These are phyloP conservation scores for Malassezia yamatoensis DNA, from an alignment of 1,284 basidiomycete genomes.

Conservation along the genomic window DNA sequence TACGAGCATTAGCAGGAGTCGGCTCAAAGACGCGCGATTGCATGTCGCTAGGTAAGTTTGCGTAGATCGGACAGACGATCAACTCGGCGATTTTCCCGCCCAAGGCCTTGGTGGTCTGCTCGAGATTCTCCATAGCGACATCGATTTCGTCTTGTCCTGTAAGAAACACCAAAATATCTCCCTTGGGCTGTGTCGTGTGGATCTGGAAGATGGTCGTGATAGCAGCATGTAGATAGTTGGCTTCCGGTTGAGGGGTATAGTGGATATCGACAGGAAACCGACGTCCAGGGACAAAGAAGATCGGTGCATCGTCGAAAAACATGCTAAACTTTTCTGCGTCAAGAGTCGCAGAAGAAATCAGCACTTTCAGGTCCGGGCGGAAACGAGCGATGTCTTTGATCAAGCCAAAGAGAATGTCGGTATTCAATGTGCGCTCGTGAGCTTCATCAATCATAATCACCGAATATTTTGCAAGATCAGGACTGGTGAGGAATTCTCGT, in stretches of 20 bases:
- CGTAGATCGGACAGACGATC: slow-evolving; percentile 93
- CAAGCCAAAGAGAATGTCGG: slow-evolving; percentile 44
- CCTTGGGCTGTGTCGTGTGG: slow-evolving; percentile 92
- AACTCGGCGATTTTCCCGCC: slow-evolving; percentile 93
- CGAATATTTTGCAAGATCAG: slow-evolving; percentile 38
- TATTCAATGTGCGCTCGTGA: slow-evolving; percentile 45
- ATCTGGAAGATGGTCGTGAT: slow-evolving; percentile 99
- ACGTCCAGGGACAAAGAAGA: slow-evolving; percentile 70
- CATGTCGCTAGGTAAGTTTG: slow-evolving; percentile 95
- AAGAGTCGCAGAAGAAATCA: slow-evolving; percentile 44
- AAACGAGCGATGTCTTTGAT: slow-evolving; percentile 46
- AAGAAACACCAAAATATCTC: slow-evolving; percentile 95
- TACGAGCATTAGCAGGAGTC: slow-evolving; percentile 86
- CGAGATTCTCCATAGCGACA: slow-evolving; percentile 78
- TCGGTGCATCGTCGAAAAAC: slow-evolving; percentile 46
- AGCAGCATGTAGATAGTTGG: slow-evolving; percentile 85
- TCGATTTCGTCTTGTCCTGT: slow-evolving; percentile 99
- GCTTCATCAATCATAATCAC: slow-evolving; percentile 47
- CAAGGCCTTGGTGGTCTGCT: slow-evolving; percentile 83
- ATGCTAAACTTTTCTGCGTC: slow-evolving; percentile 46
- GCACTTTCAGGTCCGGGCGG: slow-evolving; percentile 41
- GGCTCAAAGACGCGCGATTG: slow-evolving; percentile 99
- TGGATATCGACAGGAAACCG: slow-evolving; percentile 97
- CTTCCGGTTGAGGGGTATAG: slow-evolving; percentile 56
- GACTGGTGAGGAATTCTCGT: slow-evolving; percentile 45